phyloP scores from a whole-genome alignment of 2,329 filamentous ascomycete genomes.

The Beauveria brongniartii region DNA sequence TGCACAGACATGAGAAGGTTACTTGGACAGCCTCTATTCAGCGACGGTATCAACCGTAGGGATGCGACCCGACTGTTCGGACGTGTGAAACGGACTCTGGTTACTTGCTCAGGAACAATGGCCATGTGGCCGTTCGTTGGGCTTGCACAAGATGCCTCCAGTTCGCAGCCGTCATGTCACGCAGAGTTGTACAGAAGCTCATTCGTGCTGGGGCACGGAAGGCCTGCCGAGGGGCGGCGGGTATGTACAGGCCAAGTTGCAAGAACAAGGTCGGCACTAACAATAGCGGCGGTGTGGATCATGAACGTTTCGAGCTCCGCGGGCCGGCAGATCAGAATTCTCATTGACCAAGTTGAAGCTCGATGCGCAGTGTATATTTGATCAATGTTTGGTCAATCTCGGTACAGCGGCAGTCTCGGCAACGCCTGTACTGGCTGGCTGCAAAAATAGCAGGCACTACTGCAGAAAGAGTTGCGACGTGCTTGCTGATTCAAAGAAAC shows the following conservation, averaged over 20 bases:
- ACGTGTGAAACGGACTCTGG: background rate
- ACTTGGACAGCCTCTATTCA: background rate
- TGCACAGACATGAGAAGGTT: background rate
- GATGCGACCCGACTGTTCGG: background rate
- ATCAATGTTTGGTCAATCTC: background rate
- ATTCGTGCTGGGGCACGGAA: background rate
- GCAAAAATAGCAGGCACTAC: too few relatives aligned
- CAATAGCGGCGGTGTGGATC: background rate
- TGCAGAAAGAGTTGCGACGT: too few relatives aligned
- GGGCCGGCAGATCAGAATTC: background rate
- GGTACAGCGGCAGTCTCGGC: too few relatives aligned
- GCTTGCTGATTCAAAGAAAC: too few relatives aligned
- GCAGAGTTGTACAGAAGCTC: background rate
- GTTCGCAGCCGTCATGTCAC: background rate
- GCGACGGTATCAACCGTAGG: background rate
- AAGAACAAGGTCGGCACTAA: background rate
- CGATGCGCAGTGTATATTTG: background rate
- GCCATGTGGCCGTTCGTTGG: background rate
- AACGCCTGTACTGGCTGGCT: too few relatives aligned
- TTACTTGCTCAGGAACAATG: background rate
- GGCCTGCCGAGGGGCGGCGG: background rate
- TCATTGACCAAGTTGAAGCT: background rate
- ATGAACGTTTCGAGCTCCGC: background rate
- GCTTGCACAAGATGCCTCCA: background rate
- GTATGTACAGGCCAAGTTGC: too few relatives aligned